A percentile compares a stretch with the other conserved stretches of the same genome.
These are phyloP conservation scores for Umbilicaria muhlenbergii DNA, from an alignment of 495 filamentous ascomycete genomes.

Conservation along the genomic window DNA sequence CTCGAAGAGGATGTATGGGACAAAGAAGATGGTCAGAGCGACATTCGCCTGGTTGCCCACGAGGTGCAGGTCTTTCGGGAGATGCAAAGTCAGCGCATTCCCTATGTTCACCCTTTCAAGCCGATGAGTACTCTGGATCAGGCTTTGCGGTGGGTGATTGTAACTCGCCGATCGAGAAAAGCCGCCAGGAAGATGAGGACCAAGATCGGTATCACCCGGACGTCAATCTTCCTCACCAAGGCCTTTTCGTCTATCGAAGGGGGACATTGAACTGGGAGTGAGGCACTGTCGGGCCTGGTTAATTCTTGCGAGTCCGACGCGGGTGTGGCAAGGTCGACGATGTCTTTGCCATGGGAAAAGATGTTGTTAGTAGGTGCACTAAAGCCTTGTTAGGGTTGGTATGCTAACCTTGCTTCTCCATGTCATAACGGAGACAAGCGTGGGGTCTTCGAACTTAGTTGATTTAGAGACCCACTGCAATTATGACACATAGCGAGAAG, in stretches of 20 bases:
- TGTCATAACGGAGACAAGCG: no score
- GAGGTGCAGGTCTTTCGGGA: slow-evolving; percentile 39
- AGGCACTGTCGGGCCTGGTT: no score
- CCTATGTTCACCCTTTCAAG: slow-evolving; percentile 28
- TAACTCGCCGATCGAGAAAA: slow-evolving; percentile 45
- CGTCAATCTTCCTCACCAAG: slow-evolving; percentile 45
- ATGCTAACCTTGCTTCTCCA: no score
- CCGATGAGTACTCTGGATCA: not conserved
- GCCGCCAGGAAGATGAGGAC: slow-evolving; percentile 52
- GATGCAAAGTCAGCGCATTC: slow-evolving; percentile 37
- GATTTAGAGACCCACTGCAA: no score
- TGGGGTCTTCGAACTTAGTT: no score
- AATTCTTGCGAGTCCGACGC: no score
- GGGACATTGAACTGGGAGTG: slow-evolving; percentile 12
- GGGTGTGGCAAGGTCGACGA: no score
- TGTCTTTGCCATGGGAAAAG: no score
- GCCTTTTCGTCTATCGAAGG: slow-evolving; percentile 43
- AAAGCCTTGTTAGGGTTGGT: no score
- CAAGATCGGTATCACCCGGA: slow-evolving; percentile 49
- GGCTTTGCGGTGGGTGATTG: not conserved
- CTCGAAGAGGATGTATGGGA: slow-evolving; percentile 20
- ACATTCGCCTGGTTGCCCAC: slow-evolving; percentile 39
- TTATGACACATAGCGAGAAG: no score
- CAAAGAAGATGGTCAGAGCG: slow-evolving; percentile 25
- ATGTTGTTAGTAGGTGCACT: no score